Evolutionary conservation across 192 early-diverging fungal species (phyloP).

Genomic region (Martensiomyces pterosporus): DNA sequence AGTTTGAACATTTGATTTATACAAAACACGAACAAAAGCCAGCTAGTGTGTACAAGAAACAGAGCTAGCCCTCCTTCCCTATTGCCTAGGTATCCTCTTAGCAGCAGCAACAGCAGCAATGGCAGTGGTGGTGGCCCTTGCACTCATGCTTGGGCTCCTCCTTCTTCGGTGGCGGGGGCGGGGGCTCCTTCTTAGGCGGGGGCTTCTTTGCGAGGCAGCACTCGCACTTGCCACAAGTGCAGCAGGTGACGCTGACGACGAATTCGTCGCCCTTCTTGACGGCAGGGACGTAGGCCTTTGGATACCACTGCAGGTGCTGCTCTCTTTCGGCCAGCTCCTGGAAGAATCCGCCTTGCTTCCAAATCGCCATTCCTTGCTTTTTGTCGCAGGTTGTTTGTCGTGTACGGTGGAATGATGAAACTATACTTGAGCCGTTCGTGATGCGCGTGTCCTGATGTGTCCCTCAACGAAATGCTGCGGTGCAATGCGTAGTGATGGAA

Average conservation of each 20-base stretch:
- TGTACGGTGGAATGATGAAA: no score
- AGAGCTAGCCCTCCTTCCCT: no score
- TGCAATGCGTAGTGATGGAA: no score
- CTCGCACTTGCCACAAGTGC: constrained; percentile 36
- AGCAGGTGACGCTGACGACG: constrained; percentile 35
- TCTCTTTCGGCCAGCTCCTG: constrained; percentile 50
- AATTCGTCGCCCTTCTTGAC: constrained; percentile 39
- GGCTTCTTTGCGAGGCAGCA: constrained; percentile 14
- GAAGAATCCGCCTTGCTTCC: constrained; percentile 52
- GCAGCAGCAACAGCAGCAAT: constrained; percentile 27
- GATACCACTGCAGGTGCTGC: constrained; percentile 50
- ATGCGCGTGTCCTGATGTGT: no score
- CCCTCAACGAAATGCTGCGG: no score
- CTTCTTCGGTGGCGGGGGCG: constrained; percentile 5
- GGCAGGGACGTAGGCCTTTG: constrained; percentile 47
- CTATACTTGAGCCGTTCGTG: no score
- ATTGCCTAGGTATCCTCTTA: not conserved
- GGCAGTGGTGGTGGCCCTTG: constrained; percentile 15
- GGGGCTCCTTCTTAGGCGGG: constrained; percentile 10
- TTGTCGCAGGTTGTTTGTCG: no score
- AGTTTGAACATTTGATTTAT: no score
- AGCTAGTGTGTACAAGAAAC: no score
- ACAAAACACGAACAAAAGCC: no score
- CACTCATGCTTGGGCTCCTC: constrained; percentile 12
- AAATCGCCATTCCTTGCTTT: constrained; percentile 50